These are phyloP conservation scores for Kluyveromyces aestuarii DNA, from an alignment of 805 yeast species.

Conservation along the genomic window DNA sequence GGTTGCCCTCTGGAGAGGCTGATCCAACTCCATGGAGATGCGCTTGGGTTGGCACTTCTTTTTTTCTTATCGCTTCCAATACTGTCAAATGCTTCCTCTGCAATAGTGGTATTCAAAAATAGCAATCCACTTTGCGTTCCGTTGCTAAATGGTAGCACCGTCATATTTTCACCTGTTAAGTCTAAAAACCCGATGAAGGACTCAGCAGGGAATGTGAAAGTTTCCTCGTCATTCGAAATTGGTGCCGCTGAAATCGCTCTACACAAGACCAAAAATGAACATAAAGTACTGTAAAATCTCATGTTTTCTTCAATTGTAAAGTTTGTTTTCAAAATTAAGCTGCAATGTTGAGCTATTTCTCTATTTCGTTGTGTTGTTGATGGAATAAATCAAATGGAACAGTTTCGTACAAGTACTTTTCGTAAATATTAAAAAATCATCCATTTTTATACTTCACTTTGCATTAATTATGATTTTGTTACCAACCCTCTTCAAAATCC, in stretches of 20 bases:
- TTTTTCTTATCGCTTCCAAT: constrained; percentile 12
- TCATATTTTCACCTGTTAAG: constrained; percentile 21
- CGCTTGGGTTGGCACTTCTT: constrained; percentile 16
- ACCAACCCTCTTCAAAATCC: not conserved
- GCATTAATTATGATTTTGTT: not conserved
- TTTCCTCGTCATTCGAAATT: constrained; percentile 9
- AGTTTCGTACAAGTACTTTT: not conserved
- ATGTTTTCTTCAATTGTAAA: not conserved
- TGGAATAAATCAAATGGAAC: not conserved
- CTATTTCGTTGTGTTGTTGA: not conserved
- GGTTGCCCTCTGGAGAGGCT: constrained; percentile 20
- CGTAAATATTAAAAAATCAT: not conserved
- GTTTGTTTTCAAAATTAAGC: not conserved
- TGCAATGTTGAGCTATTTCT: not conserved
- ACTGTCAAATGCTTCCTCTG: constrained; percentile 13
- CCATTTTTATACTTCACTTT: not conserved
- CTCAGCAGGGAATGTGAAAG: constrained; percentile 18
- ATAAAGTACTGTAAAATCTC: constrained; percentile 6
- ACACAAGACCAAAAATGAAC: not conserved
- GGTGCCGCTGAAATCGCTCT: constrained; percentile 12
- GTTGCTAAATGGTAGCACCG: constrained; percentile 22
- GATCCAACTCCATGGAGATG: constrained; percentile 23
- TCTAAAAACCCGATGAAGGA: constrained; percentile 25
- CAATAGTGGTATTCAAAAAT: constrained; percentile 26
- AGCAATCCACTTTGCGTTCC: constrained; percentile 22